Evolutionary conservation across 1,284 basidiomycete genomes (phyloP).

Genomic region (Mycosarcoma mackinlayi): DNA sequence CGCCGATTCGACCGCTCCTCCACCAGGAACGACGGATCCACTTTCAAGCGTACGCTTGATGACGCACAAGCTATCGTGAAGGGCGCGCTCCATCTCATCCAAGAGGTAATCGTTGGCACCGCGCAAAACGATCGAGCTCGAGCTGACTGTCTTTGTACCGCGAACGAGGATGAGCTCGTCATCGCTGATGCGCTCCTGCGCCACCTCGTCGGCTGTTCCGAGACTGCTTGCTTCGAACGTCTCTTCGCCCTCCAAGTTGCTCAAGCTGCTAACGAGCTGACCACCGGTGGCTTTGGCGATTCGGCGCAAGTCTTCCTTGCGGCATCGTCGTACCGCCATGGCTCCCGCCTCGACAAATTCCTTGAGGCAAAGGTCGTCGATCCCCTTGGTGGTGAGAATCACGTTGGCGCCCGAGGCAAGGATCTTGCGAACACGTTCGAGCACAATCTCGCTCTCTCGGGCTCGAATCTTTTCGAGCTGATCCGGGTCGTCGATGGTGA

Average conservation of each 20-base stretch:
- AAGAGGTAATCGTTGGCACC: slow-evolving; percentile 99
- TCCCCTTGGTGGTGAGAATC: slow-evolving; percentile 96
- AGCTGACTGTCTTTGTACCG: slow-evolving; percentile 95
- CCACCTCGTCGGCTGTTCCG: slow-evolving; percentile 92
- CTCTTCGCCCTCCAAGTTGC: slow-evolving; percentile 97
- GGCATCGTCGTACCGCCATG: slow-evolving; percentile 96
- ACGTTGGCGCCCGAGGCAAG: slow-evolving; percentile 96
- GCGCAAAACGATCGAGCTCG: slow-evolving; percentile 89
- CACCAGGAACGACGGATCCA: slow-evolving; percentile 94
- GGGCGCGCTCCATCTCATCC: slow-evolving; percentile 97
- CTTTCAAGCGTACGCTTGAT: slow-evolving; percentile 98
- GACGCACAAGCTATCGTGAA: slow-evolving; percentile 94
- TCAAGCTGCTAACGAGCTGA: slow-evolving; percentile 88
- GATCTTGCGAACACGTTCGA: slow-evolving; percentile 96
- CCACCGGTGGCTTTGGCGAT: slow-evolving; percentile 98
- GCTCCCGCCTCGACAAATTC: slow-evolving; percentile 99
- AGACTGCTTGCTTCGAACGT: slow-evolving; percentile 92
- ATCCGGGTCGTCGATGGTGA: slow-evolving; percentile 93
- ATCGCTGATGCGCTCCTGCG: slow-evolving; percentile 97
- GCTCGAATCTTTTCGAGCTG: slow-evolving; percentile 95
- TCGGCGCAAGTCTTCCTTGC: slow-evolving; percentile 95
- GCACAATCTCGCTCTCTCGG: slow-evolving; percentile 94
- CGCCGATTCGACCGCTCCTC: slow-evolving; percentile 96
- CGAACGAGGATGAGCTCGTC: slow-evolving; percentile 98
- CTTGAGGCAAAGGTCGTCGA: slow-evolving; percentile 97